phyloP scores from a whole-genome alignment of 768 basidiomycete species.

The Macrocybe gigantea region DNA sequence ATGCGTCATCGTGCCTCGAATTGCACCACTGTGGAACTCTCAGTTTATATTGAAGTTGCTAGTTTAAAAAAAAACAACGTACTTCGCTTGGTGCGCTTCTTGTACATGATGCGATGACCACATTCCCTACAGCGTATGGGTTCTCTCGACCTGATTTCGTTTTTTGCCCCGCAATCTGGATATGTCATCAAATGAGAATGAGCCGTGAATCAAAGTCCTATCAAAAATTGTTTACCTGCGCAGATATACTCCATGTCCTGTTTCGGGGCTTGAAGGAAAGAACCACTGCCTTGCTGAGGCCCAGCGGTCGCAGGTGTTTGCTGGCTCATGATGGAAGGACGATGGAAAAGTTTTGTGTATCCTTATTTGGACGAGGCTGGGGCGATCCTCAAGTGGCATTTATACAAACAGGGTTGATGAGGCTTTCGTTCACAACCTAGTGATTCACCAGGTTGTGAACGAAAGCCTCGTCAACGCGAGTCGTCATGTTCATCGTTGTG shows the following conservation, averaged over 20 bases:
- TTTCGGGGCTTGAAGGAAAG: constrained; percentile 33
- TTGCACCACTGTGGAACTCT: constrained; percentile 56
- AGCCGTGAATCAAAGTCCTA: background rate
- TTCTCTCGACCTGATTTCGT: constrained; percentile 86
- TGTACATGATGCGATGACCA: constrained; percentile 98
- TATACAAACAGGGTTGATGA: too few relatives aligned
- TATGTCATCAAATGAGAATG: constrained; percentile 5
- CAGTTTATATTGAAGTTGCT: constrained; percentile 4
- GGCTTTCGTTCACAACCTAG: too few relatives aligned
- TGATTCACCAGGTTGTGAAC: too few relatives aligned
- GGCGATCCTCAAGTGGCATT: too few relatives aligned
- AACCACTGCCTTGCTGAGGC: constrained; percentile 14
- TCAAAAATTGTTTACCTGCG: constrained; percentile 50
- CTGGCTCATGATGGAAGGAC: constrained; percentile 19
- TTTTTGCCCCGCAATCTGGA: constrained; percentile 87
- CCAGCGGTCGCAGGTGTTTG: constrained; percentile 15
- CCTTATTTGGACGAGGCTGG: constrained; percentile 8
- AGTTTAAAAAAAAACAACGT: constrained; percentile 23
- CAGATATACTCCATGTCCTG: constrained; percentile 83
- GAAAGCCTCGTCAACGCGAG: too few relatives aligned
- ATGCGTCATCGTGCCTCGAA: constrained; percentile 68
- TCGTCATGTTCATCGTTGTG: too few relatives aligned
- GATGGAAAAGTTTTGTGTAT: constrained; percentile 10
- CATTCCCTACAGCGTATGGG: constrained; percentile 95
- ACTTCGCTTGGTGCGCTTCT: constrained; percentile 94